phyloP scores from a whole-genome alignment of 108 stramenopile species.

The Fragilaria radians region DNA sequence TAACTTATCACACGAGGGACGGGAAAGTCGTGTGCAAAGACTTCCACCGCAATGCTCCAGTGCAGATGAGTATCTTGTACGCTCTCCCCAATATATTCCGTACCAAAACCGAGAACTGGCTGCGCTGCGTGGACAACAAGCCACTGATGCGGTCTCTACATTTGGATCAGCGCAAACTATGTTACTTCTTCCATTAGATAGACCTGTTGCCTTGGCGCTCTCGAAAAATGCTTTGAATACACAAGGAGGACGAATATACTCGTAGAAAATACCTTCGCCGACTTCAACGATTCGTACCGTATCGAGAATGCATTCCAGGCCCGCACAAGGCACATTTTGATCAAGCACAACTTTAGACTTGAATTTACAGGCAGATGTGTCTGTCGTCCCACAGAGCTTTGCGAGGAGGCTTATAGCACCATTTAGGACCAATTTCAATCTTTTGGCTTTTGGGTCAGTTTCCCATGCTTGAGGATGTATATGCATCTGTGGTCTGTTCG shows the following conservation, averaged over 20 bases:
- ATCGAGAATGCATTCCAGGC: slow-evolving; percentile 39
- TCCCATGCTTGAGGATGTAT: slow-evolving; percentile 13
- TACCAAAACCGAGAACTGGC: background rate
- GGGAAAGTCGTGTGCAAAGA: background rate
- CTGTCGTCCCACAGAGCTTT: slow-evolving; percentile 18
- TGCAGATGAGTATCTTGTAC: background rate
- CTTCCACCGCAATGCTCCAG: slow-evolving; percentile 1
- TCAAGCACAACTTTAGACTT: slow-evolving; percentile 16
- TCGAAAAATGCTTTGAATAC: slow-evolving; percentile 38
- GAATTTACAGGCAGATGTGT: slow-evolving; percentile 16
- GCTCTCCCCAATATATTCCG: background rate
- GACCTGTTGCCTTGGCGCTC: slow-evolving; percentile 4
- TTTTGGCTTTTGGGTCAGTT: slow-evolving; percentile 13
- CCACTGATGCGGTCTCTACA: background rate
- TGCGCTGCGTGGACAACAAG: background rate
- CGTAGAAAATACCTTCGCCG: slow-evolving; percentile 28
- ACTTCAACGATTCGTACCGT: slow-evolving; percentile 36
- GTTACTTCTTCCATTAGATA: slow-evolving; percentile 1
- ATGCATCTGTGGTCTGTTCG: slow-evolving; percentile 1
- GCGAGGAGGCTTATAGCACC: slow-evolving; percentile 12
- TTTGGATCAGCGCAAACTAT: background rate
- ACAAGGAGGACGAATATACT: slow-evolving; percentile 40
- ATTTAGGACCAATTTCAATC: slow-evolving; percentile 6
- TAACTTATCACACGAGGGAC: background rate
- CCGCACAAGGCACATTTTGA: slow-evolving; percentile 15